Evolutionary conservation across 2,329 filamentous ascomycete genomes (phyloP).

Genomic region (Venturia effusa): DNA sequence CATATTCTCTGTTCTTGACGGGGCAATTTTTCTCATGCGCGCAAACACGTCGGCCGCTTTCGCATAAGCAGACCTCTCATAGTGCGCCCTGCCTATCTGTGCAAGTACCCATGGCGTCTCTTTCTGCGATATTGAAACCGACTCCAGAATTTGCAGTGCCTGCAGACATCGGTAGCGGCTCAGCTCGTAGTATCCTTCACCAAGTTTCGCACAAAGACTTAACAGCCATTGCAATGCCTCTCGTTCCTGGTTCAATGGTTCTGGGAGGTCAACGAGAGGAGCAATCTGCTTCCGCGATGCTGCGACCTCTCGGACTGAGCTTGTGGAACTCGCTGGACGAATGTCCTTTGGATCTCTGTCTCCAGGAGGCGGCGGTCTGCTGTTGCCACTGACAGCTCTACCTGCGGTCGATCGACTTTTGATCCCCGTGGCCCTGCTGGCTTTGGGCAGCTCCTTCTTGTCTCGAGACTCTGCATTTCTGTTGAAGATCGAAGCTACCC

Average conservation of each 20-base stretch:
- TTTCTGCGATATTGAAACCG: conserved; percentile 62
- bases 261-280: not conserved
- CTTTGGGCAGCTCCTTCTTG: conserved; percentile 70
- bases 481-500: conserved; percentile 1
- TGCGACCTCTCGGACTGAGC: conserved; percentile 7
- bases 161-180: conserved; percentile 70
- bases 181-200: conserved; percentile 65
- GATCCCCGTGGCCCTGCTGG: conserved; percentile 66
- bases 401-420: conserved; percentile 75
- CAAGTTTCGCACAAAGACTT: conserved; percentile 72
- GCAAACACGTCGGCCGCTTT: conserved; percentile 83
- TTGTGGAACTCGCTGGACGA: conserved; percentile 26
- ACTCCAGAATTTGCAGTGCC: conserved; percentile 62
- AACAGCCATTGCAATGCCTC: conserved; percentile 69
- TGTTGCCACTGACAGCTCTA: conserved; percentile 80
- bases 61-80: conserved; percentile 76
- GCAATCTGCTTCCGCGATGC: not conserved
- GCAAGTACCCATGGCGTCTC: conserved; percentile 91
- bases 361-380: conserved; percentile 62
- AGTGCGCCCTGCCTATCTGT: conserved; percentile 81
- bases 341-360: conserved; percentile 59
- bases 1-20: conserved; percentile 84
- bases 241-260: conserved; percentile 35
- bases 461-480: conserved; percentile 34
- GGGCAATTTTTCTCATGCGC: conserved; percentile 66